Evolutionary conservation across 1,284 basidiomycete genomes (phyloP).

Genomic region (Cystobasidiaceae sp.): DNA sequence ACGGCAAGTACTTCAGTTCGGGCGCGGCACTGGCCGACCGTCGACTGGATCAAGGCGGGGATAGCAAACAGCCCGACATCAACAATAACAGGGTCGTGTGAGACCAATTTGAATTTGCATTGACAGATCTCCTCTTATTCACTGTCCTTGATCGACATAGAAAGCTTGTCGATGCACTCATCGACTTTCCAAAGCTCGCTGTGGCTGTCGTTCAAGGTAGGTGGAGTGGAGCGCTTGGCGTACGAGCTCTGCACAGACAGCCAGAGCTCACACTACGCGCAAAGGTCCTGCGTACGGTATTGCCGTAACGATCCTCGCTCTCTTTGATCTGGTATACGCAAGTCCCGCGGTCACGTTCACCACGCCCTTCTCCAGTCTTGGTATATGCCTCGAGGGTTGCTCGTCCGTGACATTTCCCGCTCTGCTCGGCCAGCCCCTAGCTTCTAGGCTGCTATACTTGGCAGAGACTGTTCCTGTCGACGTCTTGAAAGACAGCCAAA

Average conservation of each 20-base stretch:
- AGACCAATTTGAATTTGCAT: no score
- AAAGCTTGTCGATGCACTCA: slow-evolving; percentile 30
- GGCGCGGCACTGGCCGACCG: slow-evolving; percentile 12
- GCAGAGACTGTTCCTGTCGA: slow-evolving; percentile 30
- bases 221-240: no score
- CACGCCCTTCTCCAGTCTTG: slow-evolving; percentile 33
- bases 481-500: slow-evolving; percentile 22
- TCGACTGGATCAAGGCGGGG: neutral
- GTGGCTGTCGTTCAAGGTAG: slow-evolving; percentile 31
- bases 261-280: no score
- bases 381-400: slow-evolving; percentile 36
- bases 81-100: slow-evolving; percentile 4
- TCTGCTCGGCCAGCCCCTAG: slow-evolving; percentile 31
- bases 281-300: slow-evolving; percentile 37
- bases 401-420: slow-evolving; percentile 32
- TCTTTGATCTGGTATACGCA: slow-evolving; percentile 29
- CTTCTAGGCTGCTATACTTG: slow-evolving; percentile 30
- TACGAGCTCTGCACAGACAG: no score
- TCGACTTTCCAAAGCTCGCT: slow-evolving; percentile 35
- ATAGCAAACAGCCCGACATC: neutral
- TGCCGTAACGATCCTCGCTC: slow-evolving; percentile 15
- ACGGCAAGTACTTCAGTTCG: slow-evolving; percentile 26
- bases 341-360: slow-evolving; percentile 32
- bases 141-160: neutral
- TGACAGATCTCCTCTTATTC: neutral